Percentiles rank a stretch among this genome's conserved stretches.
phyloP scores from a whole-genome alignment of 1,139 yeast genomes.

The Yamadazyma aaseri region DNA sequence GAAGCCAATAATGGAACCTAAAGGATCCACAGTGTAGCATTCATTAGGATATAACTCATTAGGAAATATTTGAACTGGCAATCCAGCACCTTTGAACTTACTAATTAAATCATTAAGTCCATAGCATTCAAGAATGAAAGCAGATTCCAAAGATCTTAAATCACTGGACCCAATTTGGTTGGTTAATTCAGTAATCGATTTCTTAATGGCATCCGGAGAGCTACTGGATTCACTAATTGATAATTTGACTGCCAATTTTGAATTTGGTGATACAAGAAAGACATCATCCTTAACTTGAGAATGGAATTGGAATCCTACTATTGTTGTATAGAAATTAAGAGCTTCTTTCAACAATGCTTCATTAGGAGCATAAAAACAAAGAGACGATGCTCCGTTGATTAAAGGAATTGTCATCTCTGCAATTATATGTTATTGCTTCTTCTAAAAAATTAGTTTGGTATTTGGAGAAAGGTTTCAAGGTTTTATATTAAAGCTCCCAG shows the following conservation, averaged over 20 bases:
- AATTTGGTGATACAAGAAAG: conserved; percentile 32
- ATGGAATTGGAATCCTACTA: conserved; percentile 41
- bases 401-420: conserved; percentile 29
- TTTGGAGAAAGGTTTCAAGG: background rate
- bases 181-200: conserved; percentile 23
- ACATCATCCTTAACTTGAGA: conserved; percentile 22
- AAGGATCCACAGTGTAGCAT: conserved; percentile 64
- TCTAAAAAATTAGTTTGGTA: background rate
- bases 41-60: conserved; percentile 67
- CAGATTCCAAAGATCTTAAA: conserved; percentile 50
- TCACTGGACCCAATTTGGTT: conserved; percentile 35
- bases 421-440: background rate
- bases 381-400: conserved; percentile 52
- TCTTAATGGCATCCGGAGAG: conserved; percentile 25
- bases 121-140: conserved; percentile 36
- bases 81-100: conserved; percentile 25
- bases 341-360: conserved; percentile 34
- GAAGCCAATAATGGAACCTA: conserved; percentile 68
- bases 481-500: conserved; percentile 1
- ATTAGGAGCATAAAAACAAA: conserved; percentile 44
- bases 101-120: conserved; percentile 35
- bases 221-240: conserved; percentile 26
- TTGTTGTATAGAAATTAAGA: conserved; percentile 44
- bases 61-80: conserved; percentile 47
- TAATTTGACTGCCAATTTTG: conserved; percentile 30